phyloP scores from a whole-genome alignment of 352 stramenopile species.

The Phytophthora crassamura region DNA sequence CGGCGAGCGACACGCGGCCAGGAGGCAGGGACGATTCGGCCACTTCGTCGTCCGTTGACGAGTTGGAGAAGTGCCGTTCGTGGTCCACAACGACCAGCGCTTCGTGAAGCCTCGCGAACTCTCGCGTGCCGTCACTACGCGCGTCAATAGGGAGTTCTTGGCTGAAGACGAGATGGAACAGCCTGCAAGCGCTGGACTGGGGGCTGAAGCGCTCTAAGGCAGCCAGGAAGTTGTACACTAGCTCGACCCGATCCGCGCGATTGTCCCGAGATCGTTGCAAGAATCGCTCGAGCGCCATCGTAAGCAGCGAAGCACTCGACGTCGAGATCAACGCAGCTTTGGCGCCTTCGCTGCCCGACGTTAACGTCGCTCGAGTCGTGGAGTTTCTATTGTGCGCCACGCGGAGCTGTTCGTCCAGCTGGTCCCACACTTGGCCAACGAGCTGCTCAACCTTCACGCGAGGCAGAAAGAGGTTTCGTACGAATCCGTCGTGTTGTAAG shows the following conservation, averaged over 20 bases:
- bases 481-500: conserved; percentile 64
- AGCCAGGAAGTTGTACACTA: conserved; percentile 65
- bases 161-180: conserved; percentile 61
- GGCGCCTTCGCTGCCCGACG: conserved; percentile 1
- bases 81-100: conserved; percentile 55
- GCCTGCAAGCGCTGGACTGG: conserved; percentile 53
- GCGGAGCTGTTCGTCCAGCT: conserved; percentile 63
- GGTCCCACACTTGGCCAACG: conserved; percentile 63
- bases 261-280: conserved; percentile 44
- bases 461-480: conserved; percentile 64
- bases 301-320: conserved; percentile 24
- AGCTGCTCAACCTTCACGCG: conserved; percentile 53
- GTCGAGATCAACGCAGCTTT: conserved; percentile 1
- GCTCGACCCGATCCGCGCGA: conserved; percentile 53
- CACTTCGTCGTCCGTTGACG: not conserved
- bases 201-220: conserved; percentile 50
- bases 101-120: conserved; percentile 57
- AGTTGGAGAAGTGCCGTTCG: conserved; percentile 43
- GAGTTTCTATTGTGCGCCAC: conserved; percentile 40
- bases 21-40: not conserved
- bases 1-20: conserved; percentile 47
- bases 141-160: conserved; percentile 56
- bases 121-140: conserved; percentile 48
- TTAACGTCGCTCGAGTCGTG: not conserved
- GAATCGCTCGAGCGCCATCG: conserved; percentile 44